phyloP scores from a whole-genome alignment of 1,284 basidiomycete species.

The Malassezia obtusa region DNA sequence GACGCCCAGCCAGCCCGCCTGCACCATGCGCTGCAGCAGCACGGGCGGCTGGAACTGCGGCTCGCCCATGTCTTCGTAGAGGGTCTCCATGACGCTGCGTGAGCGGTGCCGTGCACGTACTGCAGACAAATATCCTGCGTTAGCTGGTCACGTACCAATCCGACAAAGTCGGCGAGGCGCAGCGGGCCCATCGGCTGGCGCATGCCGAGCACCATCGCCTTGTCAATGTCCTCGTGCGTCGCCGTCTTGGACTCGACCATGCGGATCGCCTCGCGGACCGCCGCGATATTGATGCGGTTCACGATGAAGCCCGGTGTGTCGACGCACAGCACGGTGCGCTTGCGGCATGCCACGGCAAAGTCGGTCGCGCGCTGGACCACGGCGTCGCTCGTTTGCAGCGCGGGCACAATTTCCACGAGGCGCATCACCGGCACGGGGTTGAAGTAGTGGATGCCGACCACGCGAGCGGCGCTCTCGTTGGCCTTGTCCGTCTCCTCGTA shows the following conservation, averaged over 20 bases:
- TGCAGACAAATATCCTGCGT: conserved; percentile 2
- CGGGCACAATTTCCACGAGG: conserved; percentile 83
- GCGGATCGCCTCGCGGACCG: conserved; percentile 86
- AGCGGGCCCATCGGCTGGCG: conserved; percentile 78
- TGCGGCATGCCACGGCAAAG: conserved; percentile 81
- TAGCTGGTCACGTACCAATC: conserved; percentile 52
- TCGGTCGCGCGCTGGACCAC: conserved; percentile 66
- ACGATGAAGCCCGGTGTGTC: conserved; percentile 70
- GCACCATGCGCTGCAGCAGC: conserved; percentile 85
- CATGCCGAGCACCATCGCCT: conserved; percentile 84
- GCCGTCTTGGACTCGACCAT: conserved; percentile 83
- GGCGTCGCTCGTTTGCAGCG: conserved; percentile 72
- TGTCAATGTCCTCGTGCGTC: conserved; percentile 88
- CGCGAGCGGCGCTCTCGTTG: conserved; percentile 24
- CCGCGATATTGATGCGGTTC: conserved; percentile 66
- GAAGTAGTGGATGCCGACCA: conserved; percentile 74
- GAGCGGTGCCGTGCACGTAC: background rate
- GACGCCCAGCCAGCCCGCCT: conserved; percentile 87
- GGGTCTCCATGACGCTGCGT: conserved; percentile 35
- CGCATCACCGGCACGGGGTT: conserved; percentile 66
- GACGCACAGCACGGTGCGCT: conserved; percentile 52
- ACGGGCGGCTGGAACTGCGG: conserved; percentile 93
- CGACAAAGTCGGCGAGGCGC: conserved; percentile 59
- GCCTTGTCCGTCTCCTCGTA: conserved; percentile 30
- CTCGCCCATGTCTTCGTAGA: conserved; percentile 65